Evolutionary conservation across 2,329 filamentous ascomycete species (phyloP).

Genomic region (Calonectria hongkongensis): DNA sequence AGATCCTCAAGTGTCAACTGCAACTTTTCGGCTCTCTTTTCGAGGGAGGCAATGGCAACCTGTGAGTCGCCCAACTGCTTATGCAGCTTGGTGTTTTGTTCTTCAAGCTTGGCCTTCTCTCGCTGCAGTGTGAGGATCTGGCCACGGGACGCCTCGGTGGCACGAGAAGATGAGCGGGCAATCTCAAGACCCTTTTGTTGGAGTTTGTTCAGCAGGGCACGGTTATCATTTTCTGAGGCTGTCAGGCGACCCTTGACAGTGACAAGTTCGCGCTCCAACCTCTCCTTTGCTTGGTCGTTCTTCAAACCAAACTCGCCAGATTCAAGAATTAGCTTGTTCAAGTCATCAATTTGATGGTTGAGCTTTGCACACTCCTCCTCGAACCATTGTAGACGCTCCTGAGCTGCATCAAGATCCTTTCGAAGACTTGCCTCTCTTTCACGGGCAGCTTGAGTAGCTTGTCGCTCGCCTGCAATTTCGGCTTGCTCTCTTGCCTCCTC

Average conservation of each 20-base stretch:
- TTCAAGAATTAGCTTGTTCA: constrained; percentile 91
- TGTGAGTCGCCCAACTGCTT: constrained; percentile 92
- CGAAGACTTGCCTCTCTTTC: constrained; percentile 87
- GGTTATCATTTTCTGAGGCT: constrained; percentile 97
- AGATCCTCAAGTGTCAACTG: constrained; percentile 92
- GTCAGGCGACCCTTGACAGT: constrained; percentile 92
- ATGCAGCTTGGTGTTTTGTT: constrained; percentile 86
- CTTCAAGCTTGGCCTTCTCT: constrained; percentile 89
- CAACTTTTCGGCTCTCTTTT: constrained; percentile 96
- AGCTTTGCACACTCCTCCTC: constrained; percentile 87
- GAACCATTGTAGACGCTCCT: constrained; percentile 84
- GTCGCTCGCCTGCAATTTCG: constrained; percentile 86
- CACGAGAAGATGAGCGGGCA: constrained; percentile 90
- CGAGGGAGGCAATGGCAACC: constrained; percentile 85
- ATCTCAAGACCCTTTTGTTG: constrained; percentile 98
- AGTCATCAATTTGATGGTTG: constrained; percentile 86
- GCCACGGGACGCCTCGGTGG: constrained; percentile 86
- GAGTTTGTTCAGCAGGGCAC: constrained; percentile 94
- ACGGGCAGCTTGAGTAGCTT: constrained; percentile 83
- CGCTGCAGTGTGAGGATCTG: constrained; percentile 85
- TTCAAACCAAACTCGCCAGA: constrained; percentile 92
- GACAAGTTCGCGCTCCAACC: constrained; percentile 91
- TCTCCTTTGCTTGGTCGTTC: constrained; percentile 95
- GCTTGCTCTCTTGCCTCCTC: constrained; percentile 91
- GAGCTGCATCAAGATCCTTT: constrained; percentile 87